These are phyloP conservation scores for Hamamelis virginiana DNA, from an alignment of 164 flowering plant genomes.

Conservation along the genomic window DNA sequence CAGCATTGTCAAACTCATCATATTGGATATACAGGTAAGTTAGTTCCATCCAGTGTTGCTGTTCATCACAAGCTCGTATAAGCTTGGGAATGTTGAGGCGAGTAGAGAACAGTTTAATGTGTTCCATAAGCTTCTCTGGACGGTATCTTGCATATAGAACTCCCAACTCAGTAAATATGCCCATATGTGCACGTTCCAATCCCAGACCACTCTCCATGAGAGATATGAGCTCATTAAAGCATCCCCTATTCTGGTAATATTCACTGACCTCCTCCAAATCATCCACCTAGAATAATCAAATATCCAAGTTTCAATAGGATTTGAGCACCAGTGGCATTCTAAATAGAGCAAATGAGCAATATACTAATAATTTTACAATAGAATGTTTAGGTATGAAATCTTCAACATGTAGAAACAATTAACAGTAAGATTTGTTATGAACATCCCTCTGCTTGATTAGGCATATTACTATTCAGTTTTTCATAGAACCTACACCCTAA, in stretches of 20 bases:
- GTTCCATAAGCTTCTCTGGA: constrained; percentile 97
- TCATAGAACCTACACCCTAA: no score
- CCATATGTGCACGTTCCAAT: constrained; percentile 98
- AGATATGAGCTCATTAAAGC: constrained; percentile 86
- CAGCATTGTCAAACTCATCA: constrained; percentile 99
- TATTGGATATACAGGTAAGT: constrained; percentile 88
- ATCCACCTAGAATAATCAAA: constrained; percentile 65
- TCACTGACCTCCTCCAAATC: constrained; percentile 97
- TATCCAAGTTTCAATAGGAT: background rate
- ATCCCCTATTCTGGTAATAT: constrained; percentile 92
- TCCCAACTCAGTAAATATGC: constrained; percentile 95
- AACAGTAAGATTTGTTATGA: no score
- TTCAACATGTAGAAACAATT: no score
- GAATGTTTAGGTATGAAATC: no score
- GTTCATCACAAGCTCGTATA: constrained; percentile 94
- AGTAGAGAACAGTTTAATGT: constrained; percentile 87
- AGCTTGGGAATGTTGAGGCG: constrained; percentile 96
- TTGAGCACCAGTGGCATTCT: background rate
- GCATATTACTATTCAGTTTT: no score
- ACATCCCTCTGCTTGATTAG: no score
- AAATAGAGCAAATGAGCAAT: background rate
- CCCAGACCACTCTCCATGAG: constrained; percentile 99
- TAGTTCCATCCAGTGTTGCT: constrained; percentile 97
- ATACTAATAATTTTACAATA: no score
- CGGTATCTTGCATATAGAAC: constrained; percentile 97